Conservation (phyloP, 75 land plant genomes). For the Picea glauca region DNA sequence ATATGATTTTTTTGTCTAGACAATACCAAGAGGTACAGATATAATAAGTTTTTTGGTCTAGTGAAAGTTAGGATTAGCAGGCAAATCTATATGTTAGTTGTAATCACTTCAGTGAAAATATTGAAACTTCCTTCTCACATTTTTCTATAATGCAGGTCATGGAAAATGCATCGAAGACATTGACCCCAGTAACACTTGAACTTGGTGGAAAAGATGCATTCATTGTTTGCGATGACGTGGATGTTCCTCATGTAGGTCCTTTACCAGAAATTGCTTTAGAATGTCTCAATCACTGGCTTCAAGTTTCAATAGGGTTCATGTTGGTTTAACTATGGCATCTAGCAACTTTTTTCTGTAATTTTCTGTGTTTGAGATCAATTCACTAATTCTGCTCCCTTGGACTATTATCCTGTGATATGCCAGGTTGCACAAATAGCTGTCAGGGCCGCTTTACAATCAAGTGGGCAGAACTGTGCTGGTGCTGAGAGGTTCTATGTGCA, state of each 20-base stretch:
- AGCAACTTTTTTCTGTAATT: not conserved
- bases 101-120: not conserved
- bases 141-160: constrained; percentile 56
- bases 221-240: constrained; percentile 92
- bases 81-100: not conserved
- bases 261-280: not conserved
- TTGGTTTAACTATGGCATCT: not conserved
- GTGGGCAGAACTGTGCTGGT: constrained; percentile 97
- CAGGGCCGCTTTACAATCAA: constrained; percentile 81
- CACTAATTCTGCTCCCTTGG: not conserved
- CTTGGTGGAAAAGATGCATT: constrained; percentile 98
- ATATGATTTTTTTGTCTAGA: not conserved
- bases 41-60: not conserved
- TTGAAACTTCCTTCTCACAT: not conserved
- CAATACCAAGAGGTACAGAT: not conserved
- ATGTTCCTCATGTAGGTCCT: constrained; percentile 61
- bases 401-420: not conserved
- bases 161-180: constrained; percentile 75
- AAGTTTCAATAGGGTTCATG: not conserved
- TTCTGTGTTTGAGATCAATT: not conserved
- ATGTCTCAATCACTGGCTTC: not conserved
- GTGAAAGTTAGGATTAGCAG: not conserved
- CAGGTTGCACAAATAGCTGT: constrained; percentile 91
- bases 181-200: constrained; percentile 83
- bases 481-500: constrained; percentile 97